phyloP scores from a whole-genome alignment of 2,329 filamentous ascomycete genomes.

The Eurotiales sp. region DNA sequence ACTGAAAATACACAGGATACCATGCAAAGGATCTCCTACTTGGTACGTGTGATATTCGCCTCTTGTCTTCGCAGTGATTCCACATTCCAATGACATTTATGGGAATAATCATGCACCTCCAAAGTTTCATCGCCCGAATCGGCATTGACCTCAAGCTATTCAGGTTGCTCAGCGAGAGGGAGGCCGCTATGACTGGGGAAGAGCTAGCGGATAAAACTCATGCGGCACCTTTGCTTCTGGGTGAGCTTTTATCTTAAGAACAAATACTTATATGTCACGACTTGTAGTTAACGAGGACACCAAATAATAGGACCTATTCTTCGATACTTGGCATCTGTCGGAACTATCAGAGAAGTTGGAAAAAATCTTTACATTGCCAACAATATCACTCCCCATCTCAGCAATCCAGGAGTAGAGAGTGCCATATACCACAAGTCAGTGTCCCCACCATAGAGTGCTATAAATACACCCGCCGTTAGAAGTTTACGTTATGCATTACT shows the following conservation, averaged over 20 bases:
- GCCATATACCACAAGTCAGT: constrained; percentile 20
- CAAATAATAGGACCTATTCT: constrained; percentile 20
- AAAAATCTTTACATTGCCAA: constrained; percentile 20
- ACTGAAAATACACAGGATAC: constrained; percentile 20
- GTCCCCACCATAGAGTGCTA: background rate
- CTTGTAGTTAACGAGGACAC: too few relatives aligned
- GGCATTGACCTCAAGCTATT: constrained; percentile 22
- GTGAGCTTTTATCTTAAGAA: too few relatives aligned
- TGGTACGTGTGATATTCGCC: background rate
- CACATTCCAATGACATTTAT: too few relatives aligned
- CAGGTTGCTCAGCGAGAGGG: constrained; percentile 10
- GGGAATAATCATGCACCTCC: constrained; percentile 19
- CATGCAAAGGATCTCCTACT: constrained; percentile 15
- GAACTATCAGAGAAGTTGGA: constrained; percentile 15
- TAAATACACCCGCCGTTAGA: too few relatives aligned
- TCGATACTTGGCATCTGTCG: constrained; percentile 23
- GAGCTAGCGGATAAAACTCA: constrained; percentile 14
- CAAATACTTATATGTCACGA: too few relatives aligned
- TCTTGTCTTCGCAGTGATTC: background rate
- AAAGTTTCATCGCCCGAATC: constrained; percentile 17
- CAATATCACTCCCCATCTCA: constrained; percentile 18
- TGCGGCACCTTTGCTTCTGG: constrained; percentile 6
- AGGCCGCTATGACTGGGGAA: constrained; percentile 16
- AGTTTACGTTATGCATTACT: too few relatives aligned
- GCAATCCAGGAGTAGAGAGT: constrained; percentile 14